Evolutionary conservation across 1,139 yeast genomes (phyloP), one percentile per base, ranked within the genome.

Genomic region (Geotrichum aggregatum): DNA sequence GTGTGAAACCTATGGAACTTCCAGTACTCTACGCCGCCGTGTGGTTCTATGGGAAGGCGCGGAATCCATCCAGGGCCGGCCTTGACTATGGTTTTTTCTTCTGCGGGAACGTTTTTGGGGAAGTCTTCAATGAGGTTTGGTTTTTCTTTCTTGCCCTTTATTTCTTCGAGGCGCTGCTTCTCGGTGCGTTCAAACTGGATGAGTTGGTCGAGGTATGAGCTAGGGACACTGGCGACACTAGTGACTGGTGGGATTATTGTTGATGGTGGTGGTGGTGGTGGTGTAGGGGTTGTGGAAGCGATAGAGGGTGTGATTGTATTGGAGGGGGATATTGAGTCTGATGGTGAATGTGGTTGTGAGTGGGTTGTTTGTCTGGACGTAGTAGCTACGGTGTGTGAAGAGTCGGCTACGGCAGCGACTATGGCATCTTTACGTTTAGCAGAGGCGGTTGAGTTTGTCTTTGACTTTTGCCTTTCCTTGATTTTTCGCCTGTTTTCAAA

Each of bases 21-120:
- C 22, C 22, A 38, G 49, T 45, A 45, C 22, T 21, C 24, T 3
- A 35, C 35, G 19, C 49, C 49, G 3, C 49, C 49, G 36, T 45
- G 49, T 8, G 49, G 35, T 26, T 36, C 21, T 4, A 35, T 28
- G 10, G 35, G 26, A 10, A 35, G 24, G 3, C 26, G 42, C 3
- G 41, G 41, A 14, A 45, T 45, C 18, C 35, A 36, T 11, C 45
- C 45, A 28, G 42, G 40, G 10, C 36, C 26, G 3, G 42, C 26
- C 24, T 14, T 28, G 14, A 28, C 36, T n/a, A n/a, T n/a, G n/a
- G n/a, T n/a, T 36, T 28, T 24, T 36, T 6, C 7, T 13, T 16
- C 10, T n/a, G 18, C 21, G 18, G 42, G 19, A 8, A 13, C 19
- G 44, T 21, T 34, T 13, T 40, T 26, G 3, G 30, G 30, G 31